Evolutionary conservation across 768 basidiomycete genomes (phyloP).

Genomic region (Phlebiopsis flavidoalba): DNA sequence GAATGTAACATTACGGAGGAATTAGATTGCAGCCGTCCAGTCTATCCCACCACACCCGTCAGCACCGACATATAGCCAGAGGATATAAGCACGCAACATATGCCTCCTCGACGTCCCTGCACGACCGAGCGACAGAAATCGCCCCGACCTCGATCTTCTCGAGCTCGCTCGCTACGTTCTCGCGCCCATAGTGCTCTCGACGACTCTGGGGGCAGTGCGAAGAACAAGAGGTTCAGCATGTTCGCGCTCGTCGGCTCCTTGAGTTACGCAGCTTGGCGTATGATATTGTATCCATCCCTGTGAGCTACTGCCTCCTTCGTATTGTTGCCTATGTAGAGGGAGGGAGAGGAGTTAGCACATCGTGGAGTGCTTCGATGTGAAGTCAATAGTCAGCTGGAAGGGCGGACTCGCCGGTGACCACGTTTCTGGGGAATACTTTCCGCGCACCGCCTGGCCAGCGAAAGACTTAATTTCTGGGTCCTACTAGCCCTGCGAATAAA

Average conservation of each 20-base stretch:
- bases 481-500: not conserved
- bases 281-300: constrained; percentile 71
- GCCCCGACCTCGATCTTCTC: constrained; percentile 88
- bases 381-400: not conserved
- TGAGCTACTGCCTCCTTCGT: not conserved
- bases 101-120: constrained; percentile 82
- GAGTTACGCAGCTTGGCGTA: constrained; percentile 84
- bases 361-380: not conserved
- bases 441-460: too few species aligned
- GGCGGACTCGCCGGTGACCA: not conserved
- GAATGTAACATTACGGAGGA: constrained; percentile 87
- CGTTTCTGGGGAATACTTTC: not conserved
- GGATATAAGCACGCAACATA: constrained; percentile 65
- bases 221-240: constrained; percentile 81
- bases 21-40: constrained; percentile 87
- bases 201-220: constrained; percentile 61
- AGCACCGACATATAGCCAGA: constrained; percentile 3
- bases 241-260: constrained; percentile 90
- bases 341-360: too few species aligned
- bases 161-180: constrained; percentile 28
- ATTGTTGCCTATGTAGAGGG: not conserved
- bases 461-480: not conserved
- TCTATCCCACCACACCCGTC: constrained; percentile 39
- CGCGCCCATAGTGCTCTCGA: constrained; percentile 4
- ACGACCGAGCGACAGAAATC: constrained; percentile 73